phyloP scores from a whole-genome alignment of 371 early-diverging fungal genomes.

The Mucor lusitanicus region DNA sequence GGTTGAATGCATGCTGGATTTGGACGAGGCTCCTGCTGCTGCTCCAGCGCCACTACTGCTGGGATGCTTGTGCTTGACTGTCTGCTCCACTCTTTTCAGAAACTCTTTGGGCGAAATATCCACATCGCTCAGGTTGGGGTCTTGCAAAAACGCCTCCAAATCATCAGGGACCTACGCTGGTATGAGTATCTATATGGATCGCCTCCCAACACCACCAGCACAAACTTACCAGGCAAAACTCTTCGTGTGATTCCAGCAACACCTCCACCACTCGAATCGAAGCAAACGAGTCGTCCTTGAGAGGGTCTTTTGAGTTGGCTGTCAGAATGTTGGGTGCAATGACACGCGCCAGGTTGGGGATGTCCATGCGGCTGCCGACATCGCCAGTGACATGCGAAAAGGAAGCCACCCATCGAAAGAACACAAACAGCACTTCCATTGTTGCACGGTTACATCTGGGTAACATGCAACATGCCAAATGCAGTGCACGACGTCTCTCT shows the following conservation, averaged over 20 bases:
- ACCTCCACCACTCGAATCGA: slow-evolving; percentile 78
- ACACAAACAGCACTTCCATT: slow-evolving; percentile 83
- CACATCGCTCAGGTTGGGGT: slow-evolving; percentile 37
- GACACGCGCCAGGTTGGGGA: slow-evolving; percentile 92
- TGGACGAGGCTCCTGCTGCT: neutral
- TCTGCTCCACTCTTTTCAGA: slow-evolving; percentile 43
- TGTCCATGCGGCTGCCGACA: slow-evolving; percentile 91
- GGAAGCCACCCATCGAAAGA: slow-evolving; percentile 83
- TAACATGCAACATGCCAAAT: slow-evolving; percentile 81
- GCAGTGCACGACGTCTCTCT: slow-evolving; percentile 68
- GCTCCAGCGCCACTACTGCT: neutral
- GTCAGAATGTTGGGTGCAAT: slow-evolving; percentile 94
- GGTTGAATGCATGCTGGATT: slow-evolving; percentile 16
- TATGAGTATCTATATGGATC: too few relatives aligned
- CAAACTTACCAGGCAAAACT: slow-evolving; percentile 68
- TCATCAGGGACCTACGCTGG: slow-evolving; percentile 41
- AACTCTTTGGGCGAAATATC: slow-evolving; percentile 51
- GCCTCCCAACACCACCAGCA: too few relatives aligned
- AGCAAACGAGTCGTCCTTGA: slow-evolving; percentile 72
- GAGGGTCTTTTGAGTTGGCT: slow-evolving; percentile 79
- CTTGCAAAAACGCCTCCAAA: slow-evolving; percentile 44
- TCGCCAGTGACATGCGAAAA: slow-evolving; percentile 75
- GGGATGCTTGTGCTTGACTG: slow-evolving; percentile 32
- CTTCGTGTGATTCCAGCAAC: slow-evolving; percentile 74
- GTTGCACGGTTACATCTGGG: slow-evolving; percentile 91